phyloP scores from a whole-genome alignment of 2,329 filamentous ascomycete species.

The Hymenoscyphus albidus region DNA sequence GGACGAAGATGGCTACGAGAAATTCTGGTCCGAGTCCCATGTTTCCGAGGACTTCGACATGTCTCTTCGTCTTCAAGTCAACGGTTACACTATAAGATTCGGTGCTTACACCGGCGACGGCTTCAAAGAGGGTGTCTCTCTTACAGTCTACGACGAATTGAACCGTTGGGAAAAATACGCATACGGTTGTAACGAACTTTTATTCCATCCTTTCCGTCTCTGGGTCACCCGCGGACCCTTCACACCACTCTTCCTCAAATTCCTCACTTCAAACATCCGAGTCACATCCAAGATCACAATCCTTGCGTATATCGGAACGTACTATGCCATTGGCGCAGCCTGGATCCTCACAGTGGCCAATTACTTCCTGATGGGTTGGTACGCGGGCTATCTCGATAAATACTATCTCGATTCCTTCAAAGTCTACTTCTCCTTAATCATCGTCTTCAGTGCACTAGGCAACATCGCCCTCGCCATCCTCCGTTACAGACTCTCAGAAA shows the following conservation, averaged over 20 bases:
- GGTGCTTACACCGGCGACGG: slow-evolving; percentile 65
- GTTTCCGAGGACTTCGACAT: slow-evolving; percentile 79
- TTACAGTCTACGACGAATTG: slow-evolving; percentile 70
- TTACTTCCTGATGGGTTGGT: slow-evolving; percentile 70
- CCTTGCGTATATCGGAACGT: slow-evolving; percentile 60
- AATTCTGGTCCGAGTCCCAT: slow-evolving; percentile 72
- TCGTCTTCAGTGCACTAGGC: slow-evolving; percentile 57
- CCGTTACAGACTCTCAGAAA: slow-evolving; percentile 57
- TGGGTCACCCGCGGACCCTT: slow-evolving; percentile 62
- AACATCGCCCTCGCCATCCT: slow-evolving; percentile 51
- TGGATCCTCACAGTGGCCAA: slow-evolving; percentile 63
- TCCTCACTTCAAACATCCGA: slow-evolving; percentile 57
- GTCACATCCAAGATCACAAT: slow-evolving; percentile 67
- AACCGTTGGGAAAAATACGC: slow-evolving; percentile 71
- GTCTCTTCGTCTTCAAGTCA: slow-evolving; percentile 64
- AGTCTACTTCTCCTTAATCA: slow-evolving; percentile 58
- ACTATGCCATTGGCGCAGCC: slow-evolving; percentile 62
- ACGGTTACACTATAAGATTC: slow-evolving; percentile 65
- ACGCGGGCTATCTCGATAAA: slow-evolving; percentile 60
- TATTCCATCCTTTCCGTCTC: slow-evolving; percentile 62
- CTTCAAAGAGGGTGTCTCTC: slow-evolving; percentile 69
- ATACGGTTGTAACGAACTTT: slow-evolving; percentile 65
- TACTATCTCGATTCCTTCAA: slow-evolving; percentile 66
- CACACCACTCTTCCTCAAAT: slow-evolving; percentile 58
- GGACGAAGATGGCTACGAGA: slow-evolving; percentile 48